Base-by-base conservation (phyloP, 352 stramenopile genomes). In the Hyaloperonospora brassicae region DNA sequence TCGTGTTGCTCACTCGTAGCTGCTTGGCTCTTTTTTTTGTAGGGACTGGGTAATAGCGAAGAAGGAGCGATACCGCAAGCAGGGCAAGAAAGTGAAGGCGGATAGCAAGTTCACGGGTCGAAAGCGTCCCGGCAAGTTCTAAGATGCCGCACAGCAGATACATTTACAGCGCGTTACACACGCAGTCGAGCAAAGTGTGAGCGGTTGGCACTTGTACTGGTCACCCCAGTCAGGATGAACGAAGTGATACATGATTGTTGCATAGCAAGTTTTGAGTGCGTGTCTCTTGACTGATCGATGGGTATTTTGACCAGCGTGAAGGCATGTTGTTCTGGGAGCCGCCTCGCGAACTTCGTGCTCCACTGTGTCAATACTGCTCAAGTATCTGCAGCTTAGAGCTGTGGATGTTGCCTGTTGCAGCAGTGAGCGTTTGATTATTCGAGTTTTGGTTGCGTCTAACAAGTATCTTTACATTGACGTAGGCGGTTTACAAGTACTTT, bases 41-140 rank as follows among this genome's bases (percentile, higher is more conserved):
- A 68, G 60, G 69, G 95, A 98, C 73, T 98, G 96, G 95, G 95
- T 99, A 61, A 55, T 98, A 34, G 84, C 95, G 36, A 99, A 99
- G 79, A 99, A 99, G 69, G 94, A 98, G 47, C 90, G 88, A 40
- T 96, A 98, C 64, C 81, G 96, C 52, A 96, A 97, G 66, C 96
- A 98, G 71, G 97, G 97, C 62, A 98, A 98, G 71, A 89, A 97
- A 47, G 94, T 98, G 54, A 95, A 97, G 68, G 72, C 74, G 27
- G 97, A 99, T 80, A 97, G 89, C 54, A 99, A 99, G 68, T 99
- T 98, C 72, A 99, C 97, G 14, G 97, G 91, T 11, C 76, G 97
- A 67, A 96, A 96, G 70, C 86, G 97, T 62, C 91, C 93, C 39
- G 84, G 73, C 50, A 94, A 94, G 64, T 98, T 99, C 69, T 99